phyloP scores from a whole-genome alignment of 805 yeast genomes.

The Priceomyces melissophilus region DNA sequence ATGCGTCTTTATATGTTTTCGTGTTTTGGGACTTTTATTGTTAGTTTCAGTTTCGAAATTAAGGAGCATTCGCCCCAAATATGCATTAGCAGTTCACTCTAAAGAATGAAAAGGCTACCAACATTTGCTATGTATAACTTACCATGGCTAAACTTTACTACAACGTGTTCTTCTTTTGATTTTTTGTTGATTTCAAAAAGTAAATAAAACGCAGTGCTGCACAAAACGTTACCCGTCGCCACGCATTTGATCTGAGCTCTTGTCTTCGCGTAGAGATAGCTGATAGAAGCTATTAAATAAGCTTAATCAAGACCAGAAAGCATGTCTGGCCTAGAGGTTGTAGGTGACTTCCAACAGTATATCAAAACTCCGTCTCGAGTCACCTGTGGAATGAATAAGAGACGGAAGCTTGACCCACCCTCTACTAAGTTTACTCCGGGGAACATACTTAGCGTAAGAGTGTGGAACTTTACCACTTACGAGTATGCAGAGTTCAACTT shows the following conservation, averaged over 20 bases:
- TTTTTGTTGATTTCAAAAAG: conserved; percentile 3
- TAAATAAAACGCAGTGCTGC: conserved; percentile 1
- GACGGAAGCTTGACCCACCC: conserved; percentile 1
- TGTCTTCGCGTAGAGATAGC: neutral
- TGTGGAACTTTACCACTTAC: conserved; percentile 68
- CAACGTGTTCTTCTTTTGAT: neutral
- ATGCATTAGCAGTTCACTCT: no score
- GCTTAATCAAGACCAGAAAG: neutral
- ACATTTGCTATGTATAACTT: no score
- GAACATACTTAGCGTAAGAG: conserved; percentile 46
- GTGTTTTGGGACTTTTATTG: conserved; percentile 37
- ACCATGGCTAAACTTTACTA: no score
- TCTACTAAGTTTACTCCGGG: conserved; percentile 37
- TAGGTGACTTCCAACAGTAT: conserved; percentile 8
- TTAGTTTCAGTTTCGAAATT: neutral
- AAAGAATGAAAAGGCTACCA: no score
- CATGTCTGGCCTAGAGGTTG: conserved; percentile 6
- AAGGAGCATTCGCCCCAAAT: no score
- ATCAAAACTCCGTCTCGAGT: neutral
- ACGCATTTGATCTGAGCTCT: neutral
- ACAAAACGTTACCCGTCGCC: conserved; percentile 4
- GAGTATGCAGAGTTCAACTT: conserved; percentile 65
- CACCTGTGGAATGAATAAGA: neutral
- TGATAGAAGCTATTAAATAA: neutral
- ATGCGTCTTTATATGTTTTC: conserved; percentile 77